Evolutionary conservation across 305 asterid species (phyloP).

Genomic region (Ajuga reptans): DNA sequence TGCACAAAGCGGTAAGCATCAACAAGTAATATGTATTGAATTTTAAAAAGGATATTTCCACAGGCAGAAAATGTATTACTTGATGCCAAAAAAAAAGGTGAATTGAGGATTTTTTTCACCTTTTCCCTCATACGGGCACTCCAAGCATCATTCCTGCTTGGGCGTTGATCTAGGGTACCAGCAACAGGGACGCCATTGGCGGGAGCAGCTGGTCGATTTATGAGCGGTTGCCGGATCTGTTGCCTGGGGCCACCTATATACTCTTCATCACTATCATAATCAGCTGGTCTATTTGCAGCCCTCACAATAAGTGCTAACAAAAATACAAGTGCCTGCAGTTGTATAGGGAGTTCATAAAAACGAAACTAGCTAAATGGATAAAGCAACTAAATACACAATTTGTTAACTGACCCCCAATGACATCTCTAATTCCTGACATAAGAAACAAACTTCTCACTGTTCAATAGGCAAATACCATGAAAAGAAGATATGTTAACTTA

Average conservation of each 20-base stretch:
- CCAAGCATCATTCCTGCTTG: conserved; percentile 95
- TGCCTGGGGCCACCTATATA: conserved; percentile 72
- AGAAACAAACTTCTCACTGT: no score
- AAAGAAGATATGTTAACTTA: neutral
- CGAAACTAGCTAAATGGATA: neutral
- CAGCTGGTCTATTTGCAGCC: conserved; percentile 81
- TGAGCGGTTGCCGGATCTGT: conserved; percentile 80
- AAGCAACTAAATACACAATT: neutral
- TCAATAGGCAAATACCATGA: neutral
- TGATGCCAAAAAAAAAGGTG: neutral
- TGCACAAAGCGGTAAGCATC: no score
- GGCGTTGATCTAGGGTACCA: conserved; percentile 70
- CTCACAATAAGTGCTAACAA: conserved; percentile 80
- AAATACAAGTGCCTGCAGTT: conserved; percentile 79
- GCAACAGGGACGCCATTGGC: conserved; percentile 67
- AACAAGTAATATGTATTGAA: neutral
- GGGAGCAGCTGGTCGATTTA: conserved; percentile 53
- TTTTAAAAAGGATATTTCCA: neutral
- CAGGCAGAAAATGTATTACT: neutral
- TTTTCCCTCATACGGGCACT: conserved; percentile 98
- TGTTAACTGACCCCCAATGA: neutral
- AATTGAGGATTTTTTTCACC: conserved; percentile 35
- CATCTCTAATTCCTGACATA: no score
- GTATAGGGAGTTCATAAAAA: conserved; percentile 6
- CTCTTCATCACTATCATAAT: conserved; percentile 97